Base-by-base conservation (phyloP, 129 eudicot species). In the Escallonia herrerae region DNA sequence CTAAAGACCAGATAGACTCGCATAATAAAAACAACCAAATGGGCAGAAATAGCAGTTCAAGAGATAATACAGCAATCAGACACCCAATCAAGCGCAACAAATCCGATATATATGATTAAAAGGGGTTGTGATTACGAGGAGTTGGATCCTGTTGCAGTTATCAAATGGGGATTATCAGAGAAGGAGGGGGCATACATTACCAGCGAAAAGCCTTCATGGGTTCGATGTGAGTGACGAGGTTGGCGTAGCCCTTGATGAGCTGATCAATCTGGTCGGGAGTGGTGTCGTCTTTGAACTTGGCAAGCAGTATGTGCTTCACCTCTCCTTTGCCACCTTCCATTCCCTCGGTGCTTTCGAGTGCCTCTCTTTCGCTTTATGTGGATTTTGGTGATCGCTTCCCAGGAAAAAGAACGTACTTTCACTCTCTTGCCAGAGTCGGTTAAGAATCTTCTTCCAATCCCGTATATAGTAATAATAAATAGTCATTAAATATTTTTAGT, bases 201-300 rank as follows among this genome's bases (percentile, higher is more conserved):
- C 97, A 91, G 47, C 40, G 63, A 48, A 91, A 87, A 50, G 95
- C 74, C 72, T 91, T 91, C 97, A 87, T 87, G 58, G 97, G 81
- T 46, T 84, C 84, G 41, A 87, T 59, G 15, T 58, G 90, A 62
- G 79, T 72, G 72, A 91, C 97, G 59, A 87, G 97, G 54, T 79
- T 71, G 6, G 90, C 96, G 60, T 84, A 87, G 41, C 77, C 86
- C 66, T 87, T 85, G 62, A 85, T 85, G 67, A 82, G 91, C 48
- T 72, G 62, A 0, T 83, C 80, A 51, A 83, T 83, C 62, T 83
- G 72, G 0, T 76, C 62, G 3, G 74, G 73, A 5, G 89, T 47
- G 2, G 67, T 14, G 22, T 65, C 76, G 14, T 83, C 89, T 63
- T 74, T 80, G 74, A 83, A 83, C 43, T 80, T 83, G 15, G 78